Base-by-base conservation (phyloP, 495 filamentous ascomycete genomes). In the Rhizodiscina lignyota region DNA sequence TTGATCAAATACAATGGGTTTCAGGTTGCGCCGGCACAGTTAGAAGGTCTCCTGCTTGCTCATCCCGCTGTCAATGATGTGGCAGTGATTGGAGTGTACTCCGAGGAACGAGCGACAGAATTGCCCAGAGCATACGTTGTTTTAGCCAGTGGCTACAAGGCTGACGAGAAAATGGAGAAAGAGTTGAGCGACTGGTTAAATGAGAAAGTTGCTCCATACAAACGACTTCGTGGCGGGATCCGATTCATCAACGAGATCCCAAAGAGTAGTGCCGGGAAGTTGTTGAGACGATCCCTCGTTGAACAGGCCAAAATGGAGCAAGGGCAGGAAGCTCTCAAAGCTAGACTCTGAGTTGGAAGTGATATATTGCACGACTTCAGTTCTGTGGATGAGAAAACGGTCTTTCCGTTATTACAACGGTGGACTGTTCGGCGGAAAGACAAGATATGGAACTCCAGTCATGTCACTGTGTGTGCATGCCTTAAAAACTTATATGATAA, bases 1-100 rank as follows among this genome's bases (percentile, higher is more conserved):
- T 40, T 58, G 10, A 68, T 74, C 35, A 70, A 62, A 31, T 63
- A 56, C 54, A 59, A 82, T 43, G 61, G 53, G 59, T 65, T 55
- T 38, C 55, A 58, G 32, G 54, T 58, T 8, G 42, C 53, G 12
- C 55, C 55, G 2, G 55, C 54, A n/a, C 54, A 61, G 32, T 48
- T 61, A 2, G 58, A 61, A 30, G 58, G 58, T 22, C 17, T 51
- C 13, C 46, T 61, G 2, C 29, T 40, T 2, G 29, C 36, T 4
- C 44, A 56, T 37, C 42, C 51, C 2, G 32, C 45, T 11, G 41
- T 61, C 26, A 36, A 53, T 24, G 58, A 61, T 38, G 54, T 51
- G 0, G 58, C 56, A 3, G 58, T 61, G 11, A 49, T 59, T 21
- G 56, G 56, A n/a, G 34, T 61, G 4, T 53, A 55, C 34, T 21